Conservation (phyloP, 164 flowering plant species). For the Euptelea pleiosperma region DNA sequence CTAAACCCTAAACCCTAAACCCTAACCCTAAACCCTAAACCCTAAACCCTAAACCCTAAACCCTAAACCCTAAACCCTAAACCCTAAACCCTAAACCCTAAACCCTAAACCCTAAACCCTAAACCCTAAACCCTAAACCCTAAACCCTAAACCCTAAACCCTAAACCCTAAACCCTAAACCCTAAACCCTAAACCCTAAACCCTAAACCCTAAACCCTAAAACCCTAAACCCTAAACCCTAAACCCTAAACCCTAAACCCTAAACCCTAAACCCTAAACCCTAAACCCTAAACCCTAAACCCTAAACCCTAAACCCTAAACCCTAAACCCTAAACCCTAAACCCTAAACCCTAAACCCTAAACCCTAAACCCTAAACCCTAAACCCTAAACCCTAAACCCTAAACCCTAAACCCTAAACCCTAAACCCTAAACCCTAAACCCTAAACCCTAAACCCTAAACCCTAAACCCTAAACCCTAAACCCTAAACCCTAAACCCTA, state of each 20-base stretch:
- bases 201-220: conserved; percentile 4
- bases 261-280: not conserved
- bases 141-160: conserved; percentile 2
- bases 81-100: not conserved
- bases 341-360: conserved; percentile 5
- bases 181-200: not conserved
- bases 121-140: not conserved
- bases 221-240: not conserved
- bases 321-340: conserved; percentile 3
- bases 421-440: not conserved
- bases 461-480: conserved; percentile 2
- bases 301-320: conserved; percentile 1
- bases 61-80: not conserved
- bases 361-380: conserved; percentile 3
- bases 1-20: conserved; percentile 11
- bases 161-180: conserved; percentile 4
- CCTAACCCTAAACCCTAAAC: conserved; percentile 6
- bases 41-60: conserved; percentile 5
- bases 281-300: conserved; percentile 1
- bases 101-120: not conserved
- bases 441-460: conserved; percentile 4
- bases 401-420: not conserved
- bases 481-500: conserved; percentile 4
- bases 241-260: not conserved
- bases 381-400: not conserved